Conservation (phyloP, 2,329 filamentous ascomycete species). For the Chaetothyriales sp. region DNA sequence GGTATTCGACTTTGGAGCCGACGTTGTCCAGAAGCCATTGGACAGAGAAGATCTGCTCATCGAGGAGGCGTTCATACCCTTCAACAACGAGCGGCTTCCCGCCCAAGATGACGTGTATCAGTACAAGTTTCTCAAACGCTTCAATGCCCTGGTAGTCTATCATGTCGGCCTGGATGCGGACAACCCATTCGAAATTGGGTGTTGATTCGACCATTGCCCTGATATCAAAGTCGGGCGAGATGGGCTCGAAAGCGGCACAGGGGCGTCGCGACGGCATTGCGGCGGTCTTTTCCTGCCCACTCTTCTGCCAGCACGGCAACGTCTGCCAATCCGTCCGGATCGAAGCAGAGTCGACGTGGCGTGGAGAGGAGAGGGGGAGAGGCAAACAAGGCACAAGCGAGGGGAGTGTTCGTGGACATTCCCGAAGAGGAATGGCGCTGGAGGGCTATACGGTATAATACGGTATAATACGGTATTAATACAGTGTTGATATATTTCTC, state of each 20-base stretch:
- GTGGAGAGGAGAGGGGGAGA: neutral
- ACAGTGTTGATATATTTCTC: no score
- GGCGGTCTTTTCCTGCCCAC: neutral
- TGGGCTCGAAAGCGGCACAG: constrained; percentile 79
- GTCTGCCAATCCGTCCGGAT: neutral
- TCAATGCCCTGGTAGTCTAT: constrained; percentile 62
- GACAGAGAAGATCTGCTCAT: constrained; percentile 61
- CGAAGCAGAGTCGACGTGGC: neutral
- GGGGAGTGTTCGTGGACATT: neutral
- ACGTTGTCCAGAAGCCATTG: constrained; percentile 68
- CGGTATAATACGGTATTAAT: no score
- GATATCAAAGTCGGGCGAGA: constrained; percentile 72
- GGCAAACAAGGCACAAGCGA: neutral
- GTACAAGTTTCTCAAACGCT: constrained; percentile 71
- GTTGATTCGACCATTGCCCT: constrained; percentile 58
- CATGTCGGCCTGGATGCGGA: constrained; percentile 62
- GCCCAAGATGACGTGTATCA: constrained; percentile 65
- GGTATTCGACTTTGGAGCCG: constrained; percentile 59
- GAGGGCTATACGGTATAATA: neutral
- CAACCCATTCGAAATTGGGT: constrained; percentile 74
- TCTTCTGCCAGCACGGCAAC: neutral
- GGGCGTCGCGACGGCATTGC: constrained; percentile 65
- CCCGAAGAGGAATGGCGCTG: neutral
- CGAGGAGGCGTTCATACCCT: constrained; percentile 63
- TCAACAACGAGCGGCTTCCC: constrained; percentile 85